phyloP scores from a whole-genome alignment of 805 yeast species.

The Metschnikowia lunata region DNA sequence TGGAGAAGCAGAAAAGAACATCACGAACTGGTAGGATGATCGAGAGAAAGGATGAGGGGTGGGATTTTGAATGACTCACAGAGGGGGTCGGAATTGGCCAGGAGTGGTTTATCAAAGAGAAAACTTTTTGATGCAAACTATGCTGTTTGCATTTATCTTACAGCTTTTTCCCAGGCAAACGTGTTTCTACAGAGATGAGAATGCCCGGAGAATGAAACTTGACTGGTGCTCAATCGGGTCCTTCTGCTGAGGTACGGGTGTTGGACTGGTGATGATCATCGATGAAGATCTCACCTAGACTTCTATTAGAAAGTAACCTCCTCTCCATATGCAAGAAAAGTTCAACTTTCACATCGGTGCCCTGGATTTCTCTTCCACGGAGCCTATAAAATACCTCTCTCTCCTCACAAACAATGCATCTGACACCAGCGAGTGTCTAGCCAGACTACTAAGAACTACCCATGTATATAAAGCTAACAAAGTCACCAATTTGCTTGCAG shows the following conservation, averaged over 20 bases:
- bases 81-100: too few species aligned
- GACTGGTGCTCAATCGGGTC: too few species aligned
- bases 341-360: neutral
- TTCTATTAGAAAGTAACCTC: neutral
- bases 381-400: slow-evolving; percentile 10
- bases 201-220: too few species aligned
- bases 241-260: neutral
- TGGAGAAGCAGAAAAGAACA: slow-evolving; percentile 87
- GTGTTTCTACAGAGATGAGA: too few species aligned
- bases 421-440: neutral
- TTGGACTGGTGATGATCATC: neutral
- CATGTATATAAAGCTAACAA: neutral
- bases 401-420: slow-evolving; percentile 2
- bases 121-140: too few species aligned
- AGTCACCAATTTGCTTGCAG: slow-evolving; percentile 1
- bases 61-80: too few species aligned
- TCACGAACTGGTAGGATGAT: slow-evolving; percentile 79
- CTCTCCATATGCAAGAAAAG: neutral
- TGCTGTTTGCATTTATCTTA: too few species aligned
- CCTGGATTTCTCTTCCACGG: slow-evolving; percentile 5
- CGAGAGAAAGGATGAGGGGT: neutral
- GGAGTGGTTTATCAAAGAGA: too few species aligned
- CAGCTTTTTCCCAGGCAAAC: too few species aligned
- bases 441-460: neutral
- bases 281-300: neutral